A percentile compares a stretch with the other conserved stretches of the same genome.
Evolutionary conservation across 1,139 yeast genomes (phyloP).

Genomic region (Kurtzmaniella quercitrusa): DNA sequence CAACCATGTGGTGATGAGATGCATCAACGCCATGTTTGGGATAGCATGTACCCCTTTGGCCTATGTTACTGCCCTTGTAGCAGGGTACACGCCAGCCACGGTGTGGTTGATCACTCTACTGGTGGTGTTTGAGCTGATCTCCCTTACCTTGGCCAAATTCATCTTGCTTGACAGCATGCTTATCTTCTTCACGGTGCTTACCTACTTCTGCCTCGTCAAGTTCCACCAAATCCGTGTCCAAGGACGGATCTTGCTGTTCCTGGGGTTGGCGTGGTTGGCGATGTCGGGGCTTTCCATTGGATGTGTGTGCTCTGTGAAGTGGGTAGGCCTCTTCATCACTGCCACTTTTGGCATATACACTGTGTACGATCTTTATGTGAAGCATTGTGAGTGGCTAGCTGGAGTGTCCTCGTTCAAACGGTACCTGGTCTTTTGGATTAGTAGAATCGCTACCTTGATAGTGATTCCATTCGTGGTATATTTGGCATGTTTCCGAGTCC

Average conservation of each 20-base stretch:
- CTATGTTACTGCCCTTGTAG: conserved; percentile 51
- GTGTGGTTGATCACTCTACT: conserved; percentile 52
- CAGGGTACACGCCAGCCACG: conserved; percentile 44
- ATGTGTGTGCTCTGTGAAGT: conserved; percentile 88
- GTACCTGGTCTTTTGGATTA: conserved; percentile 66
- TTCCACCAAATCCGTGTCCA: conserved; percentile 42
- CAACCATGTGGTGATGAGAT: conserved; percentile 57
- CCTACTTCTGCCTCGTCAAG: conserved; percentile 54
- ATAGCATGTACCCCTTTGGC: conserved; percentile 61
- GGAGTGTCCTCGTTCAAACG: conserved; percentile 3
- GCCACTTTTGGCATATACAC: conserved; percentile 83
- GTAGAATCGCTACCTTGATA: conserved; percentile 65
- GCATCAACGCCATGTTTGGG: conserved; percentile 62
- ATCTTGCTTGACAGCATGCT: conserved; percentile 71
- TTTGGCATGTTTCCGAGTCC: conserved; percentile 69
- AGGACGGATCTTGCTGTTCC: conserved; percentile 29
- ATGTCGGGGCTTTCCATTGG: conserved; percentile 82
- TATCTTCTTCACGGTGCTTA: conserved; percentile 62
- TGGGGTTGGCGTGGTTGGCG: conserved; percentile 54
- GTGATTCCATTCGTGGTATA: conserved; percentile 72
- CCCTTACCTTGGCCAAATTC: conserved; percentile 64
- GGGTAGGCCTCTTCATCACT: conserved; percentile 93
- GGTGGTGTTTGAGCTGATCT: conserved; percentile 64
- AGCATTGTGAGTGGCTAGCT: conserved; percentile 43
- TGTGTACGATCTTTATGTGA: conserved; percentile 65